These are phyloP conservation scores for Piloderma croceum DNA, from an alignment of 768 basidiomycete genomes.

Conservation along the genomic window DNA sequence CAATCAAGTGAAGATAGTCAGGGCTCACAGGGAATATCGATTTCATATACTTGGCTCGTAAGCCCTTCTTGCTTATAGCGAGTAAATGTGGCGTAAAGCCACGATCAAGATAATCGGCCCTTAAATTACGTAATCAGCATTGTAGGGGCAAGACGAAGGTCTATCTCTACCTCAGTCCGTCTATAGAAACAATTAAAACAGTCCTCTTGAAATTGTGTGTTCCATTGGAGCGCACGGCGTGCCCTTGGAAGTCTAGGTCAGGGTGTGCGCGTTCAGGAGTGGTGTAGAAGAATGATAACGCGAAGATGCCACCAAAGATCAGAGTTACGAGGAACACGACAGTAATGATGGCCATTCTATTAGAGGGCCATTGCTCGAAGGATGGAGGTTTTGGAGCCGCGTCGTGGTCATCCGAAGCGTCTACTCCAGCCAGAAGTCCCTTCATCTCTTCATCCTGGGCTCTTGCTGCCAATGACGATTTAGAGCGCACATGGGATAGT, in stretches of 20 bases:
- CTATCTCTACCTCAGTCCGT: conserved; percentile 63
- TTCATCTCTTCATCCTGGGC: conserved; percentile 37
- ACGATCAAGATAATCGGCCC: conserved; percentile 83
- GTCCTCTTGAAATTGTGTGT: conserved; percentile 80
- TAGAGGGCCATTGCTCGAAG: conserved; percentile 21
- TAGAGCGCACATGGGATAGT: too few relatives aligned
- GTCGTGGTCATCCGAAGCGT: conserved; percentile 15
- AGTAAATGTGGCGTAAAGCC: conserved; percentile 81
- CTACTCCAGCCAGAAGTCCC: conserved; percentile 30
- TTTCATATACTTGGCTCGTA: conserved; percentile 83
- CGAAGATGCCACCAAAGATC: conserved; percentile 37
- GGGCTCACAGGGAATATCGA: conserved; percentile 79
- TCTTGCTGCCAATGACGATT: too few relatives aligned
- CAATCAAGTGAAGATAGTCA: not conserved
- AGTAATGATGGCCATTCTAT: conserved; percentile 32
- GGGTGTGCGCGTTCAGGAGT: conserved; percentile 20
- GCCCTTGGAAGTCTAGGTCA: conserved; percentile 32
- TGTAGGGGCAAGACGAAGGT: not conserved
- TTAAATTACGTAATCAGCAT: conserved; percentile 23
- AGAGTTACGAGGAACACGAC: conserved; percentile 37
- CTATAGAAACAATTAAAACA: conserved; percentile 80
- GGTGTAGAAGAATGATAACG: conserved; percentile 31
- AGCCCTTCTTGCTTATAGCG: conserved; percentile 71
- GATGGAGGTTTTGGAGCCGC: conserved; percentile 17
- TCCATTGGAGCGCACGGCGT: conserved; percentile 61